These are phyloP conservation scores for Cudoniella acicularis DNA, from an alignment of 495 filamentous ascomycete species.

Conservation along the genomic window DNA sequence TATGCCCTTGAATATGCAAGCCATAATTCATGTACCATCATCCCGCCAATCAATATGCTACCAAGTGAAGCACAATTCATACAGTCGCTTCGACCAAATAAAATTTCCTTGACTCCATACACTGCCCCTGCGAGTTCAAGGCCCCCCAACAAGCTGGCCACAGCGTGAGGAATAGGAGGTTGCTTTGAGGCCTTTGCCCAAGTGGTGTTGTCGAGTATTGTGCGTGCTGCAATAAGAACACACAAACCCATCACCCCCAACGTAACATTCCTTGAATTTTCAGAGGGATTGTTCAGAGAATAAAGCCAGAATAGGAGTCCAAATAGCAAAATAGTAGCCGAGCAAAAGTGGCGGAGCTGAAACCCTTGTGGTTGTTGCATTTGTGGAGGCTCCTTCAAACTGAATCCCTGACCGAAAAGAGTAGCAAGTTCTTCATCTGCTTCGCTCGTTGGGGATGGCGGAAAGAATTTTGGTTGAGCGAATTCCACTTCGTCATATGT, in stretches of 20 bases:
- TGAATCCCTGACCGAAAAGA: slow-evolving; percentile 10
- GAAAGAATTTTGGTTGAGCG: slow-evolving; percentile 49
- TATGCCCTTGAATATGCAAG: no score
- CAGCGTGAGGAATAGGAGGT: background rate
- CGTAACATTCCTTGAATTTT: slow-evolving; percentile 5
- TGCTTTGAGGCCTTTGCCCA: background rate
- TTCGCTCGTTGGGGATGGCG: slow-evolving; percentile 6
- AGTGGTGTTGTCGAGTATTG: slow-evolving; percentile 9
- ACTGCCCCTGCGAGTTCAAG: slow-evolving; percentile 4
- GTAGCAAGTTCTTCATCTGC: slow-evolving; percentile 41
- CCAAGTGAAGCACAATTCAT: slow-evolving; percentile 11
- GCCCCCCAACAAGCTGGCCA: slow-evolving; percentile 5
- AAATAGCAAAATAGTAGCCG: slow-evolving; percentile 6
- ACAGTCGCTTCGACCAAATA: background rate
- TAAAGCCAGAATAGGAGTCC: slow-evolving; percentile 18
- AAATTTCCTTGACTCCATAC: slow-evolving; percentile 8
- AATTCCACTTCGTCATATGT: slow-evolving; percentile 33
- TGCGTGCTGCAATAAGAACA: slow-evolving; percentile 3
- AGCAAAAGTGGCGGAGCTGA: slow-evolving; percentile 1
- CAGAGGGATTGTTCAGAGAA: background rate
- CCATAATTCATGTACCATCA: slow-evolving; percentile 15
- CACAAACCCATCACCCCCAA: slow-evolving; percentile 10
- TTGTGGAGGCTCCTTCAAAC: slow-evolving; percentile 1
- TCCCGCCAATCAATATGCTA: slow-evolving; percentile 5
- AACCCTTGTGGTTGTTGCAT: background rate